A percentile compares a stretch with the other conserved stretches of the same genome.
phyloP scores from a whole-genome alignment of 1,284 basidiomycete species.

The Boletus subluridellus region DNA sequence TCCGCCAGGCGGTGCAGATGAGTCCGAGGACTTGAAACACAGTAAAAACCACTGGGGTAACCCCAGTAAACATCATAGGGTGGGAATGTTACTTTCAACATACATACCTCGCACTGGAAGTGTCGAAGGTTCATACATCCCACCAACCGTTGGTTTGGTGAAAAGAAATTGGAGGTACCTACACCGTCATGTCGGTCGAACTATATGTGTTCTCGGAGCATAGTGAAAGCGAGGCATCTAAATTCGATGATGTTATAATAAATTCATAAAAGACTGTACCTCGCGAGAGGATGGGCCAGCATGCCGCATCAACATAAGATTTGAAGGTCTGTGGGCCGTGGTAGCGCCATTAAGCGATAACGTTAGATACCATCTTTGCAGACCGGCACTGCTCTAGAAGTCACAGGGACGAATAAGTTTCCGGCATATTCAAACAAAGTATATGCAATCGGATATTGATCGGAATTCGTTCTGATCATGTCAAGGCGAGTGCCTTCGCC shows the following conservation, averaged over 20 bases:
- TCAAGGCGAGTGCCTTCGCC: background rate
- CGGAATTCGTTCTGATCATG: background rate
- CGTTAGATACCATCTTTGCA: background rate
- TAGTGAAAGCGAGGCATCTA: background rate
- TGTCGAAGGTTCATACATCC: background rate
- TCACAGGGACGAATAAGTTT: too few species aligned
- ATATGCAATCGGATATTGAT: too few species aligned
- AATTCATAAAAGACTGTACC: background rate
- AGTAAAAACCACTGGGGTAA: background rate
- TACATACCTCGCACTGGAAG: slow-evolving; percentile 4
- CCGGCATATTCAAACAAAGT: too few species aligned
- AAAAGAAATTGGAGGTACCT: background rate
- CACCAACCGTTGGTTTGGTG: background rate
- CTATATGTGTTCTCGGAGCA: background rate
- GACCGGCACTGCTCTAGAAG: too few species aligned
- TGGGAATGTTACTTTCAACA: background rate
- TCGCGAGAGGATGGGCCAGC: background rate
- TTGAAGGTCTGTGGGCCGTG: background rate
- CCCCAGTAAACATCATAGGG: background rate
- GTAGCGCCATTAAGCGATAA: background rate
- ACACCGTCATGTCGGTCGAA: background rate
- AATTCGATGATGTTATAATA: background rate
- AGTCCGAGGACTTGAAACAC: slow-evolving; percentile 9
- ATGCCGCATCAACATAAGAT: background rate
- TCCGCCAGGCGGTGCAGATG: slow-evolving; percentile 11